Base-by-base conservation (phyloP, 2,329 filamentous ascomycete genomes). In the Atkinsonella hypoxylon region DNA sequence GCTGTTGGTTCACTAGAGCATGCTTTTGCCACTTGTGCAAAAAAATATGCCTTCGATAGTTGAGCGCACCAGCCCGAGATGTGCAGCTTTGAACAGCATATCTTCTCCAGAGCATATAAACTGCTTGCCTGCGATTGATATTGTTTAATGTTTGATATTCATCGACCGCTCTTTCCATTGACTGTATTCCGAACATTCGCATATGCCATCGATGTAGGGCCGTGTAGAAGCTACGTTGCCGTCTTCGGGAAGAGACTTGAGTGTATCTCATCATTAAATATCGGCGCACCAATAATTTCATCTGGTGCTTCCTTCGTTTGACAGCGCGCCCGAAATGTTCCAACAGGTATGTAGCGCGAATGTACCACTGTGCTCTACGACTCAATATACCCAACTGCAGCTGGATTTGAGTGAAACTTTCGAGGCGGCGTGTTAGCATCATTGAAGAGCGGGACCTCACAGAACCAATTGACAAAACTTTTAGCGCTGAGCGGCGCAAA, bases 231-330 rank as follows among this genome's bases (percentile, higher is more conserved):
- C 60, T 63, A 40, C 63, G 58, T 31, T 59, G 63, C 46, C 62
- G 67, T 45, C 61, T 57, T 15, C 54, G 56, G 4, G 64, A 62
- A 5, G 64, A 68, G 22, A 61, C 57, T 51, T 67, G 58, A 2
- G 64, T 65, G 49, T 67, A 68, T 51, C 61, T 62, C 50, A 57
- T 57, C 64, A 64, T 67, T 13, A 68, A 57, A 52, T 65, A 61
- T 17, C 56, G 59, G 44, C 65, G 62, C 15, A 68, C 54, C 22
- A 59, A 52, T 11, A 59, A 49, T 48, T 62, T 66, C 30, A 62
- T 59, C 31, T 55, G 57, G 15, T 54, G 54, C 46, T 61, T 61
- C 5, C 59, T 62, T 11, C 51, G 58, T 39, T 56, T 58, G 7
- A 62, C 58, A 26, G 56, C 53, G 38, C 22, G 49, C 15, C 62